Percentiles rank a stretch among this genome's conserved stretches.
Evolutionary conservation across 805 yeast species (phyloP).

Genomic region (Candida maesae): DNA sequence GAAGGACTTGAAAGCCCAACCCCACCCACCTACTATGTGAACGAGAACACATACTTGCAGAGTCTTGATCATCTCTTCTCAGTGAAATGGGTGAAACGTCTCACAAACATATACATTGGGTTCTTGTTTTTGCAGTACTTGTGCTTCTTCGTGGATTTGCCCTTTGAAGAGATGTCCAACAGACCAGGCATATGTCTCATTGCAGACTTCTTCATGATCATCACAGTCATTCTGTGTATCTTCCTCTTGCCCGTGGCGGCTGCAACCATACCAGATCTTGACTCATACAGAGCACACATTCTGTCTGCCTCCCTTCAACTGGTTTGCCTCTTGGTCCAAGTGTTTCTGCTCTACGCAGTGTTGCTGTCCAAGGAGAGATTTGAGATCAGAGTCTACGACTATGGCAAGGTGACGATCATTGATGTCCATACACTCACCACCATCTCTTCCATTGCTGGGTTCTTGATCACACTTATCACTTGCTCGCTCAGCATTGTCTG

Average conservation of each 20-base stretch:
- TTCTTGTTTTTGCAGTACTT: constrained; percentile 15
- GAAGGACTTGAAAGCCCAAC: background rate
- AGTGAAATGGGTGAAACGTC: background rate
- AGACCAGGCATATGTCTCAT: constrained; percentile 18
- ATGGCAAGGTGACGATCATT: background rate
- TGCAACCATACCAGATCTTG: constrained; percentile 7
- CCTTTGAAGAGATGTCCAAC: constrained; percentile 19
- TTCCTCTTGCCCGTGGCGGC: constrained; percentile 8
- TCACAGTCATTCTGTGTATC: constrained; percentile 10
- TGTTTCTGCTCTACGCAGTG: background rate
- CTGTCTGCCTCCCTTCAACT: constrained; percentile 5
- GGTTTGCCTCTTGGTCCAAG: constrained; percentile 1
- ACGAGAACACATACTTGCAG: constrained; percentile 6
- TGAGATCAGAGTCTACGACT: background rate
- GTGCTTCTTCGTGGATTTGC: constrained; percentile 10
- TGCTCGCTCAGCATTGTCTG: background rate
- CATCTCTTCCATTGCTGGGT: background rate
- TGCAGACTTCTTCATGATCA: constrained; percentile 7
- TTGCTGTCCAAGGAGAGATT: background rate
- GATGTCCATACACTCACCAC: background rate
- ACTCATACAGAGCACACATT: constrained; percentile 3
- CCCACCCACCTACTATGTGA: background rate
- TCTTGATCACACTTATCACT: constrained; percentile 1
- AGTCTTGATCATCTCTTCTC: constrained; percentile 6
- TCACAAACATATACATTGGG: background rate